Evolutionary conservation across 1,284 basidiomycete genomes (phyloP).

Genomic region (Ustilago nuda): DNA sequence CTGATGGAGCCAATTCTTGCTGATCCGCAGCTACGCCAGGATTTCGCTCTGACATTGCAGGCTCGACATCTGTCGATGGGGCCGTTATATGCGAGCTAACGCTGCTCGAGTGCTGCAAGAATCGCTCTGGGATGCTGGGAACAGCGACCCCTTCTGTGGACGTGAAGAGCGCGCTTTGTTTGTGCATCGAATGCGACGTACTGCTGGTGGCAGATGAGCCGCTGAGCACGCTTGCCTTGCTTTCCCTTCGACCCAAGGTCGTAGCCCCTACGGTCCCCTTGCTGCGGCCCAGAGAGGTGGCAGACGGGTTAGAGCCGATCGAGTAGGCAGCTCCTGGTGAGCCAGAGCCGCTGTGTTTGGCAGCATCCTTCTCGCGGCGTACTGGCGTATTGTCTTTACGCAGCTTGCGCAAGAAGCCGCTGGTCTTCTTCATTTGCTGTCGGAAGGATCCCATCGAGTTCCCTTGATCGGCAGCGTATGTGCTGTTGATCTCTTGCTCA

Average conservation of each 20-base stretch:
- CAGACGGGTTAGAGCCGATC: slow-evolving; percentile 30
- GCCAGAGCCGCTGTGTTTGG: slow-evolving; percentile 6
- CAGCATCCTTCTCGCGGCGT: slow-evolving; percentile 20
- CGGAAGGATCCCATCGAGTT: slow-evolving; percentile 40
- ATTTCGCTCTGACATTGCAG: neutral
- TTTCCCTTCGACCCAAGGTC: slow-evolving; percentile 24
- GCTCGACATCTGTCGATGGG: neutral
- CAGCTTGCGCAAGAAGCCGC: slow-evolving; percentile 58
- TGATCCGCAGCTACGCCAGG: neutral
- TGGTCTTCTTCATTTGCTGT: slow-evolving; percentile 64
- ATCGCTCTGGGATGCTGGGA: slow-evolving; percentile 38
- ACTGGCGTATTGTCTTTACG: slow-evolving; percentile 26
- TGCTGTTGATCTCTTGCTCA: slow-evolving; percentile 39
- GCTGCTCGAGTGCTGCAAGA: slow-evolving; percentile 29
- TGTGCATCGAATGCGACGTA: slow-evolving; percentile 18
- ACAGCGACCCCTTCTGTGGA: slow-evolving; percentile 34
- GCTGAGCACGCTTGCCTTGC: slow-evolving; percentile 30
- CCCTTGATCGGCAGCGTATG: slow-evolving; percentile 5
- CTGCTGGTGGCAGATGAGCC: slow-evolving; percentile 23
- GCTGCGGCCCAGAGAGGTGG: slow-evolving; percentile 25
- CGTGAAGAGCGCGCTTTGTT: slow-evolving; percentile 18
- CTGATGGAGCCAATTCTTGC: slow-evolving; percentile 17
- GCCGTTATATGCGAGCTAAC: slow-evolving; percentile 6
- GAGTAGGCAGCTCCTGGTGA: slow-evolving; percentile 19
- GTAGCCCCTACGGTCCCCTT: neutral